phyloP scores from a whole-genome alignment of 208 protist species.

The Trypanosoma avium region DNA sequence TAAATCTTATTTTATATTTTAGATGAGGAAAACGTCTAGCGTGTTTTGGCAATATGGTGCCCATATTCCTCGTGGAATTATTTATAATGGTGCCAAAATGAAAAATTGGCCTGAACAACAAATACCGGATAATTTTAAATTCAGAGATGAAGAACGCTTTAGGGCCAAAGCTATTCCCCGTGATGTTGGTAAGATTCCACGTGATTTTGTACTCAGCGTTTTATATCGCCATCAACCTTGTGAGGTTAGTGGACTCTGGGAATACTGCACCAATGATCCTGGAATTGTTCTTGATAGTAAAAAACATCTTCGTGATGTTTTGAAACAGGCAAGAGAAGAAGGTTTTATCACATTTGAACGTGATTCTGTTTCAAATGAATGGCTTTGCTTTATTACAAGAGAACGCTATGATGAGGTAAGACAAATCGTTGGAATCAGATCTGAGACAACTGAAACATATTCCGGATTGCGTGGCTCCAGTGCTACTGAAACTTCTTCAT shows the following conservation, averaged over 20 bases:
- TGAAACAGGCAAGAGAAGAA: conserved; percentile 84
- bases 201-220: conserved; percentile 86
- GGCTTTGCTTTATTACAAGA: conserved; percentile 76
- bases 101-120: conserved; percentile 78
- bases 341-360: conserved; percentile 87
- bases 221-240: conserved; percentile 90
- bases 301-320: conserved; percentile 85
- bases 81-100: conserved; percentile 74
- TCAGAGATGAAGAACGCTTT: conserved; percentile 79
- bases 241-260: conserved; percentile 81
- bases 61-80: conserved; percentile 55
- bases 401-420: conserved; percentile 88
- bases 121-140: conserved; percentile 78
- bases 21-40: conserved; percentile 41
- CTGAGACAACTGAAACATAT: conserved; percentile 42
- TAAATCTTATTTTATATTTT: not conserved
- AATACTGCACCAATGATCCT: conserved; percentile 74
- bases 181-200: conserved; percentile 81
- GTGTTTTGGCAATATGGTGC: conserved; percentile 70
- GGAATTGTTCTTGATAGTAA: conserved; percentile 90
- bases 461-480: conserved; percentile 51
- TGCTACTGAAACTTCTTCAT: conserved; percentile 64
- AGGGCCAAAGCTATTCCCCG: conserved; percentile 74
- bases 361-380: conserved; percentile 59
- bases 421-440: conserved; percentile 47